Evolutionary conservation across 2,329 filamentous ascomycete species (phyloP).

Genomic region (Simplicillium sp.): DNA sequence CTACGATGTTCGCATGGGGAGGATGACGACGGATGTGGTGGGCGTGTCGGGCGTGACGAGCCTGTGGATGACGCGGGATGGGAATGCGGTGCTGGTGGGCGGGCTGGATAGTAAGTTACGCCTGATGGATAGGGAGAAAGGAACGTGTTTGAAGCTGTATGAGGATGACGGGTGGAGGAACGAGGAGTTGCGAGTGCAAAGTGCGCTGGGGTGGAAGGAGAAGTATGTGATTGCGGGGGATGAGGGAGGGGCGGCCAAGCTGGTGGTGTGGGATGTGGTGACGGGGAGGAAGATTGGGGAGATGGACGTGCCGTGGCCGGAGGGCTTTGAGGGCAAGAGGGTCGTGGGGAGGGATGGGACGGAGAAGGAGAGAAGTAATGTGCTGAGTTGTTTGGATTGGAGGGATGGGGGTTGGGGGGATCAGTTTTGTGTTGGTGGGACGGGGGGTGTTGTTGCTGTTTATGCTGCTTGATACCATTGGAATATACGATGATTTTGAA

Average conservation of each 20-base stretch:
- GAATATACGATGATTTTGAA: too few species aligned
- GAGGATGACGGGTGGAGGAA: slow-evolving; percentile 50
- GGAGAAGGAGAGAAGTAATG: slow-evolving; percentile 48
- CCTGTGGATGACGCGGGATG: slow-evolving; percentile 60
- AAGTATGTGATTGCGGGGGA: slow-evolving; percentile 73
- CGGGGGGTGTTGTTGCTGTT: slow-evolving; percentile 50
- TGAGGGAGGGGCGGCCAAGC: slow-evolving; percentile 34
- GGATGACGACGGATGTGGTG: slow-evolving; percentile 60
- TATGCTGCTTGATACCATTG: not conserved
- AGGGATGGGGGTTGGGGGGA: slow-evolving; percentile 52
- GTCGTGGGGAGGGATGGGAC: slow-evolving; percentile 50
- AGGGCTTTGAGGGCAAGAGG: slow-evolving; percentile 34
- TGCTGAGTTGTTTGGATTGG: slow-evolving; percentile 55
- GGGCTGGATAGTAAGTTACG: slow-evolving; percentile 68
- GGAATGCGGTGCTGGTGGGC: slow-evolving; percentile 63
- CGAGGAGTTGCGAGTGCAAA: slow-evolving; percentile 63
- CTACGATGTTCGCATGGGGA: slow-evolving; percentile 77
- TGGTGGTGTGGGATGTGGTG: slow-evolving; percentile 63
- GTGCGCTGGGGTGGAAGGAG: slow-evolving; percentile 66
- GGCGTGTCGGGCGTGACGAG: slow-evolving; percentile 61
- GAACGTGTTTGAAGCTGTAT: slow-evolving; percentile 66
- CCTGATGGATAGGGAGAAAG: slow-evolving; percentile 70
- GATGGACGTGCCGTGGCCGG: slow-evolving; percentile 48
- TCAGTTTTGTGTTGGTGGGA: slow-evolving; percentile 57
- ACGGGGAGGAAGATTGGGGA: slow-evolving; percentile 58